These are phyloP conservation scores for Leucosporidium scottii DNA, from an alignment of 768 basidiomycete genomes.

Conservation along the genomic window DNA sequence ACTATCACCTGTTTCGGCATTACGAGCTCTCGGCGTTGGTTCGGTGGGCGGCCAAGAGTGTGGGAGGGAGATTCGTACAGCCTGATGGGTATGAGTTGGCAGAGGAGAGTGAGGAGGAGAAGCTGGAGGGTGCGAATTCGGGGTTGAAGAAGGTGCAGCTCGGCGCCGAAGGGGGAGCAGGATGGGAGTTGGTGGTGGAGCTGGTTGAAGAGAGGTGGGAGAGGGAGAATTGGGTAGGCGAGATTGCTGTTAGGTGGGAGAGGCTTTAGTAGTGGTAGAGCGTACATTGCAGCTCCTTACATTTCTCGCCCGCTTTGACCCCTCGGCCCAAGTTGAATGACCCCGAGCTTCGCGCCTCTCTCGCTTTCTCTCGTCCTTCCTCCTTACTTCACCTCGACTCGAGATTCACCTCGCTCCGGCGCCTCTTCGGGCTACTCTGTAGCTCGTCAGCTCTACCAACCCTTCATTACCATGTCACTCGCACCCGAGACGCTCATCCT, in stretches of 20 bases:
- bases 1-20: conserved; percentile 89
- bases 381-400: too few species aligned
- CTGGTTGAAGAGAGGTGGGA: conserved; percentile 46
- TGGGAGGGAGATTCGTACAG: conserved; percentile 51
- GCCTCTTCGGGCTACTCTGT: too few species aligned
- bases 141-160: too few species aligned
- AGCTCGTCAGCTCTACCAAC: too few species aligned
- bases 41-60: conserved; percentile 53
- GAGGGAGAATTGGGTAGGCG: conserved; percentile 32
- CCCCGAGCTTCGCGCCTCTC: too few species aligned
- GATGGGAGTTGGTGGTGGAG: conserved; percentile 67
- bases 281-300: too few species aligned
- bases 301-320: too few species aligned
- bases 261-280: neutral
- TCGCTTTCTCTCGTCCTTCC: too few species aligned
- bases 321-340: too few species aligned
- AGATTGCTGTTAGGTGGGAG: conserved; percentile 24
- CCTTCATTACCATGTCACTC: too few species aligned
- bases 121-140: neutral
- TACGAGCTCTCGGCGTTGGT: conserved; percentile 68
- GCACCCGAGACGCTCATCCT: too few species aligned
- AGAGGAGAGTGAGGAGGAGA: neutral
- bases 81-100: neutral
- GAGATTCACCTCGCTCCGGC: too few species aligned
- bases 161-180: conserved; percentile 8